Percentiles rank a stretch among this genome's conserved stretches.
These are phyloP conservation scores for Aspergillus sp. DNA, from an alignment of 2,329 filamentous ascomycete species.

Conservation along the genomic window DNA sequence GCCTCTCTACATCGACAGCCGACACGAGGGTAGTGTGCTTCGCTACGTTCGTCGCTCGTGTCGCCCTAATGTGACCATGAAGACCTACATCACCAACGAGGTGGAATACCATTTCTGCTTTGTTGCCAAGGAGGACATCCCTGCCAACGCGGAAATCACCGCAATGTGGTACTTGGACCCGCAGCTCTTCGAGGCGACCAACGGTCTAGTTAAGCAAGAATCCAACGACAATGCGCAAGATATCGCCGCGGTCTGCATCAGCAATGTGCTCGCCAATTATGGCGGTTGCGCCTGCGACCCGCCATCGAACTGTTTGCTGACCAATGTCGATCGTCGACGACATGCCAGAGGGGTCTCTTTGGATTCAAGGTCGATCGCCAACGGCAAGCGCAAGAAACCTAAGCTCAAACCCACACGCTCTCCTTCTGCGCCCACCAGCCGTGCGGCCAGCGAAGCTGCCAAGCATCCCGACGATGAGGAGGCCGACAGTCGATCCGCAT, in stretches of 20 bases:
- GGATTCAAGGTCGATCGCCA: slow-evolving; percentile 34
- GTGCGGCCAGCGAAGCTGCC: slow-evolving; percentile 51
- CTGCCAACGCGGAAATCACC: slow-evolving; percentile 44
- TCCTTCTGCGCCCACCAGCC: slow-evolving; percentile 49
- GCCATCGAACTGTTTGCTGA: slow-evolving; percentile 31
- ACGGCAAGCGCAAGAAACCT: slow-evolving; percentile 42
- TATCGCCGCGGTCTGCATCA: slow-evolving; percentile 37
- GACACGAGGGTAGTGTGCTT: slow-evolving; percentile 74
- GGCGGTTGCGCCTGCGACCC: slow-evolving; percentile 42
- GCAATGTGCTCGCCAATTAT: slow-evolving; percentile 42
- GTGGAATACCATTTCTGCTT: slow-evolving; percentile 90
- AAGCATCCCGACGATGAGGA: slow-evolving; percentile 49
- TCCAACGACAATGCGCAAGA: slow-evolving; percentile 33
- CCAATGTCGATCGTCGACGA: slow-evolving; percentile 37
- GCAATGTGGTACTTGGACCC: slow-evolving; percentile 42
- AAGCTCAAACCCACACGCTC: slow-evolving; percentile 42
- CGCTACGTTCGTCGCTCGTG: slow-evolving; percentile 91
- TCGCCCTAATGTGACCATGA: slow-evolving; percentile 76
- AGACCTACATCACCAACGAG: slow-evolving; percentile 70
- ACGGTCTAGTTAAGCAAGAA: slow-evolving; percentile 36
- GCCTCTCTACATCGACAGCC: slow-evolving; percentile 86
- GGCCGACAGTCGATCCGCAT: slow-evolving; percentile 49
- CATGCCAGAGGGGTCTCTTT: slow-evolving; percentile 19
- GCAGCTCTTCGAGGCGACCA: slow-evolving; percentile 29
- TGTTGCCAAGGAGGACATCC: slow-evolving; percentile 69